A percentile compares a stretch with the other conserved stretches of the same genome.
Conservation (phyloP, 768 basidiomycete genomes). For the Tricholoma sp. region DNA sequence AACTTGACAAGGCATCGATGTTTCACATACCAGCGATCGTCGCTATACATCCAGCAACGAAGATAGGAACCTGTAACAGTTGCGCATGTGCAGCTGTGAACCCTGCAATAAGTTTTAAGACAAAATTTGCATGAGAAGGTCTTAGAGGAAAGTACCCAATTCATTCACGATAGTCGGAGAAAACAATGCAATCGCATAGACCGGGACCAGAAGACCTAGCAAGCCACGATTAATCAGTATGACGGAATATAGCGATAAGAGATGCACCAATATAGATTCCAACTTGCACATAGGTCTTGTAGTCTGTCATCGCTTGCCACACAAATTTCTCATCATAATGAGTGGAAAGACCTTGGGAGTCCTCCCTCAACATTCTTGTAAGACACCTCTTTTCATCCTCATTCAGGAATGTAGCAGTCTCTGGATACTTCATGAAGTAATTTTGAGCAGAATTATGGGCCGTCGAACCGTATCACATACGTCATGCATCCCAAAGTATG, state of each 20-base stretch:
- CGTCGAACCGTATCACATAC: constrained; percentile 22
- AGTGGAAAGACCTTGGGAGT: constrained; percentile 39
- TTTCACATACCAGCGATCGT: constrained; percentile 30
- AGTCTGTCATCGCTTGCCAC: constrained; percentile 43
- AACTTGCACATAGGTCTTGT: constrained; percentile 36
- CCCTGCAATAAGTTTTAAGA: constrained; percentile 16
- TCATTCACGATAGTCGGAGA: constrained; percentile 46
- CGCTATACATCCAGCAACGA: constrained; percentile 38
- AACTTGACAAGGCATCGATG: not conserved
- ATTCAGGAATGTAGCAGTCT: constrained; percentile 52
- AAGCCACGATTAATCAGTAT: not conserved
- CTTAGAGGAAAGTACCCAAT: constrained; percentile 22
- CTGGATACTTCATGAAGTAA: constrained; percentile 38
- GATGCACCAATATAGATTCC: constrained; percentile 37
- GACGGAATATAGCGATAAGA: not conserved
- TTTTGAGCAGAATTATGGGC: not conserved
- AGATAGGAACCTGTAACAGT: constrained; percentile 47
- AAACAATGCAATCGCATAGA: constrained; percentile 42
- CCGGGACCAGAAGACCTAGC: constrained; percentile 35
- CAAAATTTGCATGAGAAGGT: not conserved
- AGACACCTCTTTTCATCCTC: constrained; percentile 36
- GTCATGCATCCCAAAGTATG: constrained; percentile 53
- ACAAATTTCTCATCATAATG: constrained; percentile 42
- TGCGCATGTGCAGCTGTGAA: constrained; percentile 47
- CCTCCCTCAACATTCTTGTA: constrained; percentile 37